These are phyloP conservation scores for Mycothermus thermophilus DNA, from an alignment of 495 filamentous ascomycete genomes.

Conservation along the genomic window DNA sequence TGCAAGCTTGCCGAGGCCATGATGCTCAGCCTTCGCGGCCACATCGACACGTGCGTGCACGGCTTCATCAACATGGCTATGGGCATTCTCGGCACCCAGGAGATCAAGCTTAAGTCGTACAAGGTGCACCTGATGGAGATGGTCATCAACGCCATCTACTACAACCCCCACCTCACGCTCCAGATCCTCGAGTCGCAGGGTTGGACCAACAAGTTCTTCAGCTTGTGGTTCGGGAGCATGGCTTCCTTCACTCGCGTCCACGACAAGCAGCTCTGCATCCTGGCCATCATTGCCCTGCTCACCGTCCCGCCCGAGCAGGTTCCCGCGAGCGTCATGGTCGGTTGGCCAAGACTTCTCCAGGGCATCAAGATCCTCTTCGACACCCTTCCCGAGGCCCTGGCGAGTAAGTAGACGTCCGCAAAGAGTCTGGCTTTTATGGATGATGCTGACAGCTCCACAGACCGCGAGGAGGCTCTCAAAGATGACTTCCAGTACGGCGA, in stretches of 20 bases:
- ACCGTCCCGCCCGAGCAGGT: constrained; percentile 63
- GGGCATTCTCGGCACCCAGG: constrained; percentile 53
- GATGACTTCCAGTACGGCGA: constrained; percentile 67
- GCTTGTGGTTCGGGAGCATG: constrained; percentile 92
- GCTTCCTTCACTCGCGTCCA: constrained; percentile 86
- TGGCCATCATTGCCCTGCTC: constrained; percentile 76
- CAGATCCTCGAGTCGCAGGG: constrained; percentile 76
- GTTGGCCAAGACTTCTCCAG: constrained; percentile 89
- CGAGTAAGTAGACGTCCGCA: constrained; percentile 42
- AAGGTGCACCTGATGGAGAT: constrained; percentile 96
- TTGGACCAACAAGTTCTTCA: constrained; percentile 99
- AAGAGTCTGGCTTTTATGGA: constrained; percentile 5
- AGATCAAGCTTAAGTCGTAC: constrained; percentile 77
- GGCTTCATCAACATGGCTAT: constrained; percentile 84
- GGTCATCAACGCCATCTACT: constrained; percentile 96
- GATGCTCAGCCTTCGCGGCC: constrained; percentile 89
- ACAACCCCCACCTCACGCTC: constrained; percentile 72
- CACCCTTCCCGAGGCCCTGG: constrained; percentile 72
- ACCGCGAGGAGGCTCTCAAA: constrained; percentile 83
- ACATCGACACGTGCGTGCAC: constrained; percentile 71
- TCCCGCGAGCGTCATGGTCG: constrained; percentile 76
- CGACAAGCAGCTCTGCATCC: constrained; percentile 95
- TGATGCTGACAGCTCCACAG: no score
- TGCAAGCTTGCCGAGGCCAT: constrained; percentile 96
- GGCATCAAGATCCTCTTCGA: constrained; percentile 87